Evolutionary conservation across 129 eudicot genomes (phyloP).

Genomic region (Flaveria brownii): DNA sequence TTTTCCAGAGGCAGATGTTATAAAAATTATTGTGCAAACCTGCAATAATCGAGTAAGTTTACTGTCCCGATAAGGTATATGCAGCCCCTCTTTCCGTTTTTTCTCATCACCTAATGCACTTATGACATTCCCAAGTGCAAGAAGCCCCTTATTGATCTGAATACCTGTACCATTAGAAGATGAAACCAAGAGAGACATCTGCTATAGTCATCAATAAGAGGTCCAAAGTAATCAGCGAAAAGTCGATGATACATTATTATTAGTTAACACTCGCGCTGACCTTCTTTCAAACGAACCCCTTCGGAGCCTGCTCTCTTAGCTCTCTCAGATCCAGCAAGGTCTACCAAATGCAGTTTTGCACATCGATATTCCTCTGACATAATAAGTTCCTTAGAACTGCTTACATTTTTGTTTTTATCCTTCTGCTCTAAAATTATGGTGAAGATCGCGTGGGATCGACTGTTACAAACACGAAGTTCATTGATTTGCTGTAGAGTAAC

Average conservation of each 20-base stretch:
- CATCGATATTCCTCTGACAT: conserved; percentile 83
- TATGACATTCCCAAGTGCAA: conserved; percentile 95
- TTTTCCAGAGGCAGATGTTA: too few relatives aligned
- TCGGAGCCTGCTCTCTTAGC: conserved; percentile 97
- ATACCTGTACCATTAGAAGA: conserved; percentile 56
- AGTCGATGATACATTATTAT: background rate
- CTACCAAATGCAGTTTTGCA: conserved; percentile 95
- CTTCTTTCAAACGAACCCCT: conserved; percentile 97
- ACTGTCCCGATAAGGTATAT: conserved; percentile 96
- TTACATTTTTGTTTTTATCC: conserved; percentile 57
- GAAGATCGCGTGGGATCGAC: conserved; percentile 99
- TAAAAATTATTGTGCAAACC: conserved; percentile 37
- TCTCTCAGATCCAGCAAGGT: conserved; percentile 99
- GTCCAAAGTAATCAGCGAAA: background rate
- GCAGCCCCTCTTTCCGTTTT: conserved; percentile 86
- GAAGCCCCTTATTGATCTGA: conserved; percentile 98
- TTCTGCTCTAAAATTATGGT: conserved; percentile 90
- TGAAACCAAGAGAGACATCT: conserved; percentile 21
- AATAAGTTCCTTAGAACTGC: conserved; percentile 39
- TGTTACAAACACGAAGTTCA: conserved; percentile 33
- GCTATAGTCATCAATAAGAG: conserved; percentile 17
- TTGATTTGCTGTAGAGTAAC: conserved; percentile 6
- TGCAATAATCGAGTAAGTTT: conserved; percentile 93
- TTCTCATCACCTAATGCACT: conserved; percentile 98
- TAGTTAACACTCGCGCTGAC: conserved; percentile 30